A percentile compares a stretch with the other conserved stretches of the same genome.
These are phyloP conservation scores for Pythium brassicae DNA, from an alignment of 352 stramenopile species.

Conservation along the genomic window DNA sequence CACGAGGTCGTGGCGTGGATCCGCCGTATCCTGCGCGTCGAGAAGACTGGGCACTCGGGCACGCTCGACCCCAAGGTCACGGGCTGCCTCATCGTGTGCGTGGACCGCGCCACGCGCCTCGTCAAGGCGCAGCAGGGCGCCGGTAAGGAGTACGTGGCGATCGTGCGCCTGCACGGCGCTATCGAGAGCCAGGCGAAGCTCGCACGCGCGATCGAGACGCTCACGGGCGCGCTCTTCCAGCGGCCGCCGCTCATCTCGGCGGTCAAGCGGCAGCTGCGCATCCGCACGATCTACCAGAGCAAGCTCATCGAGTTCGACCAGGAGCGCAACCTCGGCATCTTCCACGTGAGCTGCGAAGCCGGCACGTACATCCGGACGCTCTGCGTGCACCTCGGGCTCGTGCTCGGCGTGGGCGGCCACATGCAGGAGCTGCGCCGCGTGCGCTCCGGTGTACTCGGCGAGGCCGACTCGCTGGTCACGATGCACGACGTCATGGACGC, in stretches of 20 bases:
- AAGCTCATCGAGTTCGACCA: conserved; percentile 99
- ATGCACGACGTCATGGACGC: conserved; percentile 99
- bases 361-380: conserved; percentile 99
- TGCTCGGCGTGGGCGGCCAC: conserved; percentile 97
- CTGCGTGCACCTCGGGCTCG: conserved; percentile 98
- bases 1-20: conserved; percentile 99
- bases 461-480: conserved; percentile 97
- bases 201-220: conserved; percentile 95
- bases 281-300: conserved; percentile 99
- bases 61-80: conserved; percentile 99
- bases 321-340: conserved; percentile 96
- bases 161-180: conserved; percentile 97
- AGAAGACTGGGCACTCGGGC: conserved; percentile 99
- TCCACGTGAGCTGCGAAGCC: conserved; percentile 97
- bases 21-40: conserved; percentile 98
- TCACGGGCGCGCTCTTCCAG: conserved; percentile 99
- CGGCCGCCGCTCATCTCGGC: conserved; percentile 98
- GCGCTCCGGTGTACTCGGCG: conserved; percentile 93
- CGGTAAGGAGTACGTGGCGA: conserved; percentile 99
- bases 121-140: conserved; percentile 92
- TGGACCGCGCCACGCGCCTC: conserved; percentile 96
- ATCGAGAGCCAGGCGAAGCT: conserved; percentile 92
- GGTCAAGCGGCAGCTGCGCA: conserved; percentile 99
- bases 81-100: conserved; percentile 99
- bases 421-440: conserved; percentile 99